Evolutionary conservation across 345 rosid genomes (phyloP), one percentile per base, ranked within the genome.

Genomic region (Salix arbutifolia): DNA sequence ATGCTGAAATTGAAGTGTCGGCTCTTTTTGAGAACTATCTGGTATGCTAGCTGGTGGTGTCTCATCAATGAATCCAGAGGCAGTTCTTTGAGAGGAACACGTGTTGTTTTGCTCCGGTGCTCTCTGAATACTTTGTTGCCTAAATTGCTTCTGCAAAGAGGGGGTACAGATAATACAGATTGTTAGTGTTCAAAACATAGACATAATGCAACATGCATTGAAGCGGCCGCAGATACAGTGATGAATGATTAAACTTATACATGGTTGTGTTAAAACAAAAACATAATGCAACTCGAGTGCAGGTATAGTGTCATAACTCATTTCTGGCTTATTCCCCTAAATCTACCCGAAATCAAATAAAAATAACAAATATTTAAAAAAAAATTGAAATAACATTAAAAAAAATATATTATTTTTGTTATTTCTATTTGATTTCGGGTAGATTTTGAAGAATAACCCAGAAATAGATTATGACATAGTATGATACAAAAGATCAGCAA

Each of bases 81-180:
- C 76, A 67, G 75, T 65, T 81, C 75, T 84, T 74, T 80, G 84
- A 5, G 81, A 50, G 70, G 79, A 77, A 67, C 69, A 82, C 60
- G 75, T 87, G 71, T 76, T 77, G 52, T 78, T 83, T 71, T 68
- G 76, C 60, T 58, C 78, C 16, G 78, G 82, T 50, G 69, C 84
- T 68, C 69, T 89, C 48, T 73, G 74, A 1, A 81, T 70, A 74
- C 83, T 84, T 71, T 82, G 90, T 23, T 87, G 81, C 89, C 85
- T 91, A 73, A 96, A 96, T 82, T 93, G 99, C 81, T 90, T 93
- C 98, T 96, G 96, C 84, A 83, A 73, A 50, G 61, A 33, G 9
- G 44, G 52, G 19, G 44, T 42, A 13, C 31, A 67, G 26, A 33
- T 66, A 13, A 70, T 25, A 65, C 11, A 71, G 6, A 65, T 53